These are phyloP conservation scores for Clavulina sp. DNA, from an alignment of 768 basidiomycete genomes.

Conservation along the genomic window DNA sequence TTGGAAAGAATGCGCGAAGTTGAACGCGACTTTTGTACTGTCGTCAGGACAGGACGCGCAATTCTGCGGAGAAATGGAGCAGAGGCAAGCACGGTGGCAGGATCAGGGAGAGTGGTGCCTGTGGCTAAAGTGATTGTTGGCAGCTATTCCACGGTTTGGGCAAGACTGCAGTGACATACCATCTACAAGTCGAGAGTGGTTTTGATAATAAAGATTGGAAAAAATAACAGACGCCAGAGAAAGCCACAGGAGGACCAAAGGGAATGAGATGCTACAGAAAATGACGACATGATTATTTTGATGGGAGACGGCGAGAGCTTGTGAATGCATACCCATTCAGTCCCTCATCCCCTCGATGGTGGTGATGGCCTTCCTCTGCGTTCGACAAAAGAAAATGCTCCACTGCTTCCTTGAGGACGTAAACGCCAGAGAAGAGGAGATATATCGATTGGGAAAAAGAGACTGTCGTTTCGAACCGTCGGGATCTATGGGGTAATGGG, in stretches of 20 bases:
- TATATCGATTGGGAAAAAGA: slow-evolving; percentile 88
- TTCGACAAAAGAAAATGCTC: slow-evolving; percentile 70
- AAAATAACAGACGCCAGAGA: slow-evolving; percentile 12
- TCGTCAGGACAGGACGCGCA: background rate
- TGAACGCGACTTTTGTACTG: background rate
- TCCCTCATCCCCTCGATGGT: slow-evolving; percentile 23
- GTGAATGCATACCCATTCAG: slow-evolving; percentile 15
- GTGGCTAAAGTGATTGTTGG: background rate
- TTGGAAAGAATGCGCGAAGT: slow-evolving; percentile 8
- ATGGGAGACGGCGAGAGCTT: background rate
- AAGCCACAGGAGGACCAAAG: slow-evolving; percentile 13
- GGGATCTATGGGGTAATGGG: slow-evolving; percentile 3
- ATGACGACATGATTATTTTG: slow-evolving; percentile 1
- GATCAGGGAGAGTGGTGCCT: background rate
- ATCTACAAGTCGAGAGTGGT: slow-evolving; percentile 23
- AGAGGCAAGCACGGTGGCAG: background rate
- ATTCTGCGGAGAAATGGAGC: background rate
- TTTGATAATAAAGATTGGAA: slow-evolving; percentile 18
- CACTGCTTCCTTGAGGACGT: slow-evolving; percentile 92
- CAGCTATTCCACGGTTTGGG: background rate
- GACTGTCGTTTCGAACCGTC: slow-evolving; percentile 48
- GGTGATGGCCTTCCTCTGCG: slow-evolving; percentile 39
- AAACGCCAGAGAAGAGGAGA: slow-evolving; percentile 83
- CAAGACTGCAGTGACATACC: slow-evolving; percentile 5
- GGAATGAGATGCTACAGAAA: slow-evolving; percentile 3